Percentiles rank a stretch among this genome's conserved stretches.
Evolutionary conservation across 768 basidiomycete species (phyloP).

Genomic region (Hirschioporus abietinus): DNA sequence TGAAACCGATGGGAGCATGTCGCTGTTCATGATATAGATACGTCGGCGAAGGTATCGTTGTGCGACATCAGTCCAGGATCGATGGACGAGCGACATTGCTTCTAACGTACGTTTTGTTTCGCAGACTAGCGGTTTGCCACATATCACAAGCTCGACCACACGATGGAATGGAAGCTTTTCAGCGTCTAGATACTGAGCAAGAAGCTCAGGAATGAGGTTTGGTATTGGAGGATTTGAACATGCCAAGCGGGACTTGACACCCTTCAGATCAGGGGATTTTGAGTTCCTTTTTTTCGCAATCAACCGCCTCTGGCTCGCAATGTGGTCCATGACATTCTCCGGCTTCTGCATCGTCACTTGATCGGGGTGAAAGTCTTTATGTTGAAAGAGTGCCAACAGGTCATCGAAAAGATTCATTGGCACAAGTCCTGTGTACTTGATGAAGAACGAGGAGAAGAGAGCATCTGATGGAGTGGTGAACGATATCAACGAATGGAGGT

Average conservation of each 20-base stretch:
- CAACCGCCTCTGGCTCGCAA: neutral
- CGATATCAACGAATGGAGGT: neutral
- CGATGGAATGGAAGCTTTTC: neutral
- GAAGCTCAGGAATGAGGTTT: neutral
- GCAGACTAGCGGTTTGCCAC: neutral
- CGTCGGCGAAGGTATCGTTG: neutral
- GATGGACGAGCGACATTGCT: neutral
- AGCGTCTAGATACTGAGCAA: neutral
- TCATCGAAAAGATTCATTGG: neutral
- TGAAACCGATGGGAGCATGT: neutral
- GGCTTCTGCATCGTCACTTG: neutral
- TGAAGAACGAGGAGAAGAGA: neutral
- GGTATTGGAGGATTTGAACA: neutral
- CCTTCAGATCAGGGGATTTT: neutral
- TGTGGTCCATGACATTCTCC: neutral
- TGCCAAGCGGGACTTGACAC: too few species aligned
- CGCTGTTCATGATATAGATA: neutral
- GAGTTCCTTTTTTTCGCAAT: neutral
- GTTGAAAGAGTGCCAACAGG: neutral
- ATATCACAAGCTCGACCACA: neutral
- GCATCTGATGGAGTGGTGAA: neutral
- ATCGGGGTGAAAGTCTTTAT: neutral
- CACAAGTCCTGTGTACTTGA: neutral
- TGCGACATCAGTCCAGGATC: neutral
- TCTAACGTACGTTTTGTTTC: neutral